Percentiles rank a stretch among this genome's conserved stretches.
These are phyloP conservation scores for Scytalidium sp. DNA, from an alignment of 2,329 filamentous ascomycete species.

Conservation along the genomic window DNA sequence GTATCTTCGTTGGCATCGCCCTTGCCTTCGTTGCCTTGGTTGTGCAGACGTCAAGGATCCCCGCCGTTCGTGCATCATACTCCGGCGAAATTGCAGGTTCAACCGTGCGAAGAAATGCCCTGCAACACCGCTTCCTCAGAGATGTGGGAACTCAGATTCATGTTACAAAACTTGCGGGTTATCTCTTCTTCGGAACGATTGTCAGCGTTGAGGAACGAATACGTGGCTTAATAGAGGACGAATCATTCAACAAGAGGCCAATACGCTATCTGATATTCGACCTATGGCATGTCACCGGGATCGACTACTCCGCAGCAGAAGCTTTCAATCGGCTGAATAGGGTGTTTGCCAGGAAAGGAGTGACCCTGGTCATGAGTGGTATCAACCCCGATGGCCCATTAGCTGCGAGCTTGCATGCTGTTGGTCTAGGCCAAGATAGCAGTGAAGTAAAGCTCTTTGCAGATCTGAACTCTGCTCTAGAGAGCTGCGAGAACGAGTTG, in stretches of 20 bases:
- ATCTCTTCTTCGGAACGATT: conserved; percentile 98
- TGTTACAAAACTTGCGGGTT: conserved; percentile 88
- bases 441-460: conserved; percentile 78
- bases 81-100: conserved; percentile 86
- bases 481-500: conserved; percentile 92
- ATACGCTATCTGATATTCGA: conserved; percentile 91
- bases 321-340: conserved; percentile 92
- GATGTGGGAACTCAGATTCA: conserved; percentile 85
- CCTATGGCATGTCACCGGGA: conserved; percentile 81
- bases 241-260: conserved; percentile 71
- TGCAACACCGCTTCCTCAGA: conserved; percentile 82
- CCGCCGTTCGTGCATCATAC: conserved; percentile 86
- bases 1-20: conserved; percentile 87
- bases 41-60: conserved; percentile 85
- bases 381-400: conserved; percentile 74
- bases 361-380: conserved; percentile 80
- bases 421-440: conserved; percentile 73
- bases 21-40: conserved; percentile 89
- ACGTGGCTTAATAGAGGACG: conserved; percentile 75
- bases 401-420: conserved; percentile 75
- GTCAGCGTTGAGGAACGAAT: conserved; percentile 92
- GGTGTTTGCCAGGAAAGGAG: conserved; percentile 71
- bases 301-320: conserved; percentile 95
- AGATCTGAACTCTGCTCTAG: conserved; percentile 87
- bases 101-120: conserved; percentile 85